These are phyloP conservation scores for Skeletonema marinoi DNA, from an alignment of 108 stramenopile genomes.

Conservation along the genomic window DNA sequence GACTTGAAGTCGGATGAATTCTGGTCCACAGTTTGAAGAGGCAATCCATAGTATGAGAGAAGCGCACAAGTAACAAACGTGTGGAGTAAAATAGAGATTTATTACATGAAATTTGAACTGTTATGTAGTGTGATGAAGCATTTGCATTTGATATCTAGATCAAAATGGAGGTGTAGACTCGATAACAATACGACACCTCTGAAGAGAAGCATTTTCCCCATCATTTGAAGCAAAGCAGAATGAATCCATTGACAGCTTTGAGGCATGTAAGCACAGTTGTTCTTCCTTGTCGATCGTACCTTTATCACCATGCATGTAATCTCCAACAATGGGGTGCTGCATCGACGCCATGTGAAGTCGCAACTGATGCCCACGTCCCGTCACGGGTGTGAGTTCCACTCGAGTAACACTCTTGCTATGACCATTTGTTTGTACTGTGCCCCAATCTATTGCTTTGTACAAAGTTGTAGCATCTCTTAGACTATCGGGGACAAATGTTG, in stretches of 20 bases:
- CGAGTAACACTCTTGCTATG: constrained; percentile 16
- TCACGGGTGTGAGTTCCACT: constrained; percentile 55
- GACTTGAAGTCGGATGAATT: constrained; percentile 59
- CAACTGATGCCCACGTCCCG: constrained; percentile 78
- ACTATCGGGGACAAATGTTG: constrained; percentile 38
- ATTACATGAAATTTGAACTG: too few species aligned
- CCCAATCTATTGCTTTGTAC: constrained; percentile 28
- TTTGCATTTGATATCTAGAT: not conserved
- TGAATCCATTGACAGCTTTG: constrained; percentile 12
- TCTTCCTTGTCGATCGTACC: not conserved
- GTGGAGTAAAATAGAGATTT: too few species aligned
- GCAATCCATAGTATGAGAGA: too few species aligned
- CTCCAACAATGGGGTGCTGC: constrained; percentile 67
- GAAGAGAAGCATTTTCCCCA: not conserved
- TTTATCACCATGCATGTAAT: constrained; percentile 30
- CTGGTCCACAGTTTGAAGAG: constrained; percentile 41
- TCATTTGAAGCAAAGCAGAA: not conserved
- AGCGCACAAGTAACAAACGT: too few species aligned
- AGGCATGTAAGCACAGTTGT: constrained; percentile 21
- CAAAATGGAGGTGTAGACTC: not conserved
- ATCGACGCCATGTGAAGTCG: constrained; percentile 64
- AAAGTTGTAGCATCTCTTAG: constrained; percentile 50
- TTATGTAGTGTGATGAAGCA: not conserved
- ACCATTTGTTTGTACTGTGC: constrained; percentile 1
- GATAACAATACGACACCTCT: not conserved